phyloP scores from a whole-genome alignment of 768 basidiomycete species.

The Holtermannia corniformis region DNA sequence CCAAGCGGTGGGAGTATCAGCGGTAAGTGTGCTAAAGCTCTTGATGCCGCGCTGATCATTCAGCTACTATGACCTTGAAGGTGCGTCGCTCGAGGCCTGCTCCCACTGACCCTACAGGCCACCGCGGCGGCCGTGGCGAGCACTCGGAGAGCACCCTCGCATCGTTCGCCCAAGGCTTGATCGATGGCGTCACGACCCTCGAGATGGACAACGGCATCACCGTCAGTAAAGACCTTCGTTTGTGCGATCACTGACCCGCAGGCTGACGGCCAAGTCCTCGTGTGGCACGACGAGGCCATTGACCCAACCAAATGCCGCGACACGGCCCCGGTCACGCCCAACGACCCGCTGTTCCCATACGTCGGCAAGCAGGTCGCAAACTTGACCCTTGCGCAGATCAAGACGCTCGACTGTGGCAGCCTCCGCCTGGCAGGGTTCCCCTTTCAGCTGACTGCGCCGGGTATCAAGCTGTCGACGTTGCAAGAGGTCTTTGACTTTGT shows the following conservation, averaged over 20 bases:
- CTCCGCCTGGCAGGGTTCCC: conserved; percentile 47
- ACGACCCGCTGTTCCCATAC: conserved; percentile 32
- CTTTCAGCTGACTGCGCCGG: conserved; percentile 43
- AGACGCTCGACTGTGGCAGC: conserved; percentile 72
- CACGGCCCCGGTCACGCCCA: conserved; percentile 48
- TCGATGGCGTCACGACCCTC: conserved; percentile 65
- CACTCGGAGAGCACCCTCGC: conserved; percentile 63
- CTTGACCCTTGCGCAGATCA: conserved; percentile 61
- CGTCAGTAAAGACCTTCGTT: conserved; percentile 43
- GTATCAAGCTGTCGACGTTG: conserved; percentile 62
- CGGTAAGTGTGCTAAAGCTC: conserved; percentile 2
- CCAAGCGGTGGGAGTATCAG: conserved; percentile 17
- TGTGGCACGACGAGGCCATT: conserved; percentile 72
- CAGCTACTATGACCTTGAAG: conserved; percentile 25
- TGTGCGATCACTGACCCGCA: background rate
- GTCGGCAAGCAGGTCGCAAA: conserved; percentile 22
- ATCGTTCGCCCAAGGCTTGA: conserved; percentile 67
- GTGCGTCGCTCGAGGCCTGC: no score
- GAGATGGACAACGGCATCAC: conserved; percentile 73
- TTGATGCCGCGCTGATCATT: background rate
- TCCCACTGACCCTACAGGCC: no score
- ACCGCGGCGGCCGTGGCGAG: conserved; percentile 64
- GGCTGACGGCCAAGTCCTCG: conserved; percentile 65
- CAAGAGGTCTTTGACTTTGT: conserved; percentile 67
- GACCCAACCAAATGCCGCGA: conserved; percentile 57